Percentiles rank a stretch among this genome's conserved stretches.
Conservation (phyloP, 371 early-diverging fungal species). For the Mucor saturninus region DNA sequence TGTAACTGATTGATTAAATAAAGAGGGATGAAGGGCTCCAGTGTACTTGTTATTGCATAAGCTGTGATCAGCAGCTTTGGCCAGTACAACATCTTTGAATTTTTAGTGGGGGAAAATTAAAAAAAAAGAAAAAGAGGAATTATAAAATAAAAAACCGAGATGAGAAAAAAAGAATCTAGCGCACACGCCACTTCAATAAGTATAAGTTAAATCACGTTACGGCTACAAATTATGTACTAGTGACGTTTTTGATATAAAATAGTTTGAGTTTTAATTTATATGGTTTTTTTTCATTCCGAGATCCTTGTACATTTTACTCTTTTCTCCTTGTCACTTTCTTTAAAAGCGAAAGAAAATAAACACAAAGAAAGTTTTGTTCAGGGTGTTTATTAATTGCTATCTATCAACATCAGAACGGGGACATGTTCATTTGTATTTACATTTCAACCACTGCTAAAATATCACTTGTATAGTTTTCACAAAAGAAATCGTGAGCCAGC, state of each 20-base stretch:
- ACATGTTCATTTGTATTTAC: background rate
- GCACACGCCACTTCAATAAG: slow-evolving; percentile 5
- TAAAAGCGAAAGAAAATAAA: background rate
- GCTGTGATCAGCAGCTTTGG: slow-evolving; percentile 26
- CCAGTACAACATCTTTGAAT: slow-evolving; percentile 26
- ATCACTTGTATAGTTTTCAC: background rate
- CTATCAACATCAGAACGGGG: slow-evolving; percentile 11
- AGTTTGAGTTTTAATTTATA: slow-evolving; percentile 3
- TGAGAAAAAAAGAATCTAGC: background rate
- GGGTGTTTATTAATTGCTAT: background rate
- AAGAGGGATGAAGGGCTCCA: slow-evolving; percentile 30
- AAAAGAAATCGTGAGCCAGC: background rate
- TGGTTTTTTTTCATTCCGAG: background rate
- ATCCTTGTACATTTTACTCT: background rate
- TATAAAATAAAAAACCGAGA: background rate
- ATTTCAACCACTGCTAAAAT: slow-evolving; percentile 1
- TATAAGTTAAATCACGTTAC: background rate
- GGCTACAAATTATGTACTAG: background rate
- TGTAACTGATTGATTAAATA: slow-evolving; percentile 24
- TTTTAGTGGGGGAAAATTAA: background rate
- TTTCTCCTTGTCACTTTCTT: background rate
- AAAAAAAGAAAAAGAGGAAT: background rate
- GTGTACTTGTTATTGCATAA: slow-evolving; percentile 21
- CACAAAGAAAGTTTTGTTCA: background rate
- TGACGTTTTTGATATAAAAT: background rate